Base-by-base conservation (phyloP, 2,329 filamentous ascomycete species). In the Cytospora piceicola region DNA sequence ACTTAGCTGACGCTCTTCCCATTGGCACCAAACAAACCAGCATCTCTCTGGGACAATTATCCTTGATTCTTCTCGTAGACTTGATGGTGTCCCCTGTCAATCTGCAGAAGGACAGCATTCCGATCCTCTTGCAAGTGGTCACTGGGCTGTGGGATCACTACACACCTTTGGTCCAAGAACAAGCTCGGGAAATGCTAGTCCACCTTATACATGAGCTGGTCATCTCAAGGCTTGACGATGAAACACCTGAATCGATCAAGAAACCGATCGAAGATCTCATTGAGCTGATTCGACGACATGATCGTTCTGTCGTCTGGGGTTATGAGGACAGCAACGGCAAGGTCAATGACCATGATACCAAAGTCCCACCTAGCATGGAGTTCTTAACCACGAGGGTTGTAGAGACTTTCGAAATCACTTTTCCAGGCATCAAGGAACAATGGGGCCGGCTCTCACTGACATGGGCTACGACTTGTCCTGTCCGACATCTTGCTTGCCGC, bases 61-160 rank as follows among this genome's bases (percentile, higher is more conserved):
- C 94, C 17, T 82, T 99, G 64, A 97, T 99, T 64, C 82, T 99
- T 63, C 84, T 99, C 2, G 96, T 99, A 6, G 96, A 99, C 76
- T 82, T 99, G 52, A 96, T 99, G 87, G 94, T 99, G 14, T 92
- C 94, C 12, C 94, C 95, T 0, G 89, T 96, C 42, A 89, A 93
- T 60, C 82, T 98, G 20, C 84, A 87, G 2, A 83, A 88, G 22
- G 92, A 97, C 56, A 91, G 91, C 71, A 86, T 98, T 3, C 93
- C 94, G 1, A 85, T 96, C 30, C 81, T 99, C 24, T 81, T 99
- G 17, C 95, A 99, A 76, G 92, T 97, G 11, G 90, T 97, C 6
- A 89, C 94, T 15, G 93, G 98, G 4, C 85, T 98, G 1, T 99
- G 95, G 95, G 96, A 99, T 75, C 94, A 98, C 73, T 97, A 99